phyloP scores from a whole-genome alignment of 2,329 filamentous ascomycete species.

The Xylaria sp. region DNA sequence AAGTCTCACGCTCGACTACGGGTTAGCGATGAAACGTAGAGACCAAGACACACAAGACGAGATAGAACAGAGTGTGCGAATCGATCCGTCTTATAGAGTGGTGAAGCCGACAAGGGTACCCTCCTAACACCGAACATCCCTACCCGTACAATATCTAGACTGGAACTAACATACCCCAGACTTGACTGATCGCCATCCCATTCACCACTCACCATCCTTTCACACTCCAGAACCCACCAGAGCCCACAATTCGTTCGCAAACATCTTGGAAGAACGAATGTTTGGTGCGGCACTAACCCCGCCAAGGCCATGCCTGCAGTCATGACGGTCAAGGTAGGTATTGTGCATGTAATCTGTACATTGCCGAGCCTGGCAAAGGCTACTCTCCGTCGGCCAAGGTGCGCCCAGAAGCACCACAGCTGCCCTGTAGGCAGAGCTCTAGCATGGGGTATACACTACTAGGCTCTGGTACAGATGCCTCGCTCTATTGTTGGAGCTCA shows the following conservation, averaged over 20 bases:
- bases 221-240: background rate
- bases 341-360: background rate
- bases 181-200: conserved; percentile 18
- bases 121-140: conserved; percentile 9
- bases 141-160: background rate
- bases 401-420: no score
- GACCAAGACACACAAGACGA: background rate
- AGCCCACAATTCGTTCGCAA: conserved; percentile 24
- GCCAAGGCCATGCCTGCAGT: conserved; percentile 13
- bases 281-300: conserved; percentile 15
- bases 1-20: conserved; percentile 5
- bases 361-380: background rate
- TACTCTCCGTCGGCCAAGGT: background rate
- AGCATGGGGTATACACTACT: no score
- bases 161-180: conserved; percentile 20
- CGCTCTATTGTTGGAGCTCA: no score
- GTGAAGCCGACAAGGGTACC: background rate
- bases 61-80: background rate
- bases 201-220: background rate
- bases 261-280: conserved; percentile 8
- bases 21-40: conserved; percentile 8
- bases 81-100: conserved; percentile 18
- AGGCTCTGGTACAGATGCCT: no score
- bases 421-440: no score
- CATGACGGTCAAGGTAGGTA: background rate